A percentile compares a stretch with the other conserved stretches of the same genome.
Conservation (phyloP, 441 rosid species). For the Populus hybrid region DNA sequence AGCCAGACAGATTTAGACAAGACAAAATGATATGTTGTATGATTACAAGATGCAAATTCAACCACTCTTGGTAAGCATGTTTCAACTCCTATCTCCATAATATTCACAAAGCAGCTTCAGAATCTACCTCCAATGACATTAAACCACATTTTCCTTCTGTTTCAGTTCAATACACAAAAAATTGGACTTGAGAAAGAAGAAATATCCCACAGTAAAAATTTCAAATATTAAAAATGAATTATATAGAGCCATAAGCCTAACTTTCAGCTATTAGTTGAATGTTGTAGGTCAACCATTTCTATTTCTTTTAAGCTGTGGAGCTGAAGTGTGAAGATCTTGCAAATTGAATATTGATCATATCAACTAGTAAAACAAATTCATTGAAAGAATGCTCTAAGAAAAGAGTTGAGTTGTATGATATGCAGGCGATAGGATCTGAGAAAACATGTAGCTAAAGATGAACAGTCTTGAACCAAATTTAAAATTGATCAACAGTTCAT, state of each 20-base stretch:
- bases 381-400: not conserved
- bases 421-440: not conserved
- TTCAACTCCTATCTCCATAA: not conserved
- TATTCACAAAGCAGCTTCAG: not conserved
- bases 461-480: conserved; percentile 1
- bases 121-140: not conserved
- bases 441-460: not conserved
- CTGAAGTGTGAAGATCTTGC: not conserved
- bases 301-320: not conserved
- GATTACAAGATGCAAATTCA: not conserved
- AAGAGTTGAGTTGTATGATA: not conserved
- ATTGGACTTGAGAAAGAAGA: not conserved
- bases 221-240: not conserved
- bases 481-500: not conserved
- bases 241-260: not conserved
- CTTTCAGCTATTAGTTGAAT: not conserved
- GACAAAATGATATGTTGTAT: not conserved
- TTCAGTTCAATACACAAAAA: not conserved
- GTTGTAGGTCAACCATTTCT: not conserved
- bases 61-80: not conserved
- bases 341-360: not conserved
- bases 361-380: not conserved
- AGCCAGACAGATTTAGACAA: not conserved
- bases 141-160: not conserved
- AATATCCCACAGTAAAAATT: not conserved